phyloP scores from a whole-genome alignment of 78 protist genomes.

The Dictyostelium citrinum region DNA sequence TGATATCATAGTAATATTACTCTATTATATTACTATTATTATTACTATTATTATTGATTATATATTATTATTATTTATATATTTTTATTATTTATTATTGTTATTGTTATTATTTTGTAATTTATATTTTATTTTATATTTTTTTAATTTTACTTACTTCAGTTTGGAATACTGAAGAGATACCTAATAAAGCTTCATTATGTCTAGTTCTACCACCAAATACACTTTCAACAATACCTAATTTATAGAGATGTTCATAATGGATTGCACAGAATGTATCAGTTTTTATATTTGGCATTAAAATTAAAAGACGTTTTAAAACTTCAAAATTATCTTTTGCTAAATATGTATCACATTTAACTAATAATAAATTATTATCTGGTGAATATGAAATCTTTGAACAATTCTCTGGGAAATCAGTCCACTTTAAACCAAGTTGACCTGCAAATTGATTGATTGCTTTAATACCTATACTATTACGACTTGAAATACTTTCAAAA shows the following conservation, averaged over 20 bases:
- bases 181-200: slow-evolving; percentile 43
- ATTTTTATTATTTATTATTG: not conserved
- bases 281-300: slow-evolving; percentile 57
- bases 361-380: slow-evolving; percentile 54
- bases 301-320: slow-evolving; percentile 9
- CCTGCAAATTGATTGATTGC: slow-evolving; percentile 31
- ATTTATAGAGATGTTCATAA: slow-evolving; percentile 65
- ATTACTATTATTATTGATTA: not conserved
- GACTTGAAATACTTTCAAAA: slow-evolving; percentile 38
- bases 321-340: slow-evolving; percentile 58
- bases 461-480: slow-evolving; percentile 59
- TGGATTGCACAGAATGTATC: slow-evolving; percentile 49
- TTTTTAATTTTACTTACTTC: slow-evolving; percentile 37
- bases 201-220: slow-evolving; percentile 71
- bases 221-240: slow-evolving; percentile 63
- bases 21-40: too few relatives aligned
- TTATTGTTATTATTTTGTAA: too few relatives aligned
- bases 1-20: too few relatives aligned
- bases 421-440: slow-evolving; percentile 36
- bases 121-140: too few relatives aligned
- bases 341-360: slow-evolving; percentile 51
- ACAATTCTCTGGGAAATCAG: slow-evolving; percentile 34
- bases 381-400: slow-evolving; percentile 51
- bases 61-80: not conserved
- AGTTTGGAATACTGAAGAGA: slow-evolving; percentile 57